A percentile compares a stretch with the other conserved stretches of the same genome.
Evolutionary conservation across 2,329 filamentous ascomycete genomes (phyloP).

Genomic region (Karstenula rhodostoma): DNA sequence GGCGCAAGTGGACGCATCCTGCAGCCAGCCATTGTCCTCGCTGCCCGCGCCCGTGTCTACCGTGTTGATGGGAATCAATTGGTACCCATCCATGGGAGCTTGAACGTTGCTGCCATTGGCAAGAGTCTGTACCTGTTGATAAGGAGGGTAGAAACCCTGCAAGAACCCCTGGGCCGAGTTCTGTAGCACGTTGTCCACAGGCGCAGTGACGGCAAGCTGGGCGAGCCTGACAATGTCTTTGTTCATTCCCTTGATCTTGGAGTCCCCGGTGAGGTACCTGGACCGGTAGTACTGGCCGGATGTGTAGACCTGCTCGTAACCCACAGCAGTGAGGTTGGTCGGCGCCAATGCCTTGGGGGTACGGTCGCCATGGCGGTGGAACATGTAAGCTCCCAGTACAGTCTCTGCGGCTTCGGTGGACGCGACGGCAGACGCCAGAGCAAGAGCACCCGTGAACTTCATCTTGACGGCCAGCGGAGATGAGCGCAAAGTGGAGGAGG

Average conservation of each 20-base stretch:
- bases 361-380: slow-evolving; percentile 89
- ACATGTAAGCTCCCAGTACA: slow-evolving; percentile 83
- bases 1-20: slow-evolving; percentile 64
- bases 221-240: slow-evolving; percentile 70
- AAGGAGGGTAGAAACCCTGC: slow-evolving; percentile 86
- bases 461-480: slow-evolving; percentile 29
- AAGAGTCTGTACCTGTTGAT: slow-evolving; percentile 65
- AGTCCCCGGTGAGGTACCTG: slow-evolving; percentile 73
- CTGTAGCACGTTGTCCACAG: slow-evolving; percentile 79
- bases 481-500: not conserved
- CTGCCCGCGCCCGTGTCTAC: slow-evolving; percentile 67
- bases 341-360: slow-evolving; percentile 78
- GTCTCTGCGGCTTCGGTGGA: slow-evolving; percentile 63
- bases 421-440: slow-evolving; percentile 37
- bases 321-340: slow-evolving; percentile 78
- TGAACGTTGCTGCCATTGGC: slow-evolving; percentile 73
- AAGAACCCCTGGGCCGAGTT: slow-evolving; percentile 82
- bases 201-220: slow-evolving; percentile 77
- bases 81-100: slow-evolving; percentile 79
- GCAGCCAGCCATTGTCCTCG: slow-evolving; percentile 66
- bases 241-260: slow-evolving; percentile 72
- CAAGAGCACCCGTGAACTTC: slow-evolving; percentile 34
- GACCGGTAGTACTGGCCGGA: slow-evolving; percentile 78
- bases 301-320: slow-evolving; percentile 76
- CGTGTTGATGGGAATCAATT: slow-evolving; percentile 78